Evolutionary conservation across 2,329 filamentous ascomycete species (phyloP).

Genomic region (Exophiala lecanii-corni): DNA sequence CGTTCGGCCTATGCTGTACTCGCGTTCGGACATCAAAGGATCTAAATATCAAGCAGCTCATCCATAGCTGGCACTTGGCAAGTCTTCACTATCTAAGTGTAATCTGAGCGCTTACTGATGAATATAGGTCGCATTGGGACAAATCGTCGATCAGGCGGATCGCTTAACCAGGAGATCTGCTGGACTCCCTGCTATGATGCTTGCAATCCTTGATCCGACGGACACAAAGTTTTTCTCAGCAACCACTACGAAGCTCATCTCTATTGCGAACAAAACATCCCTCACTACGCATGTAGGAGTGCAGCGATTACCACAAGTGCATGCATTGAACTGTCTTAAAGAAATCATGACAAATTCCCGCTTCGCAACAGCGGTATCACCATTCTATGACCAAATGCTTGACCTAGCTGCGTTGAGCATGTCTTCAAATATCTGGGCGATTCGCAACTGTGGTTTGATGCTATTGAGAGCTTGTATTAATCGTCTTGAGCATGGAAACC

Average conservation of each 20-base stretch:
- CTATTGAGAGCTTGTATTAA: slow-evolving; percentile 68
- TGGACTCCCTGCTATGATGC: slow-evolving; percentile 81
- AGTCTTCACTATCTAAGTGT: too few species aligned
- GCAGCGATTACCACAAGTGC: slow-evolving; percentile 75
- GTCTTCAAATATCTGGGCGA: slow-evolving; percentile 81
- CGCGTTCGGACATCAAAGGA: slow-evolving; percentile 49
- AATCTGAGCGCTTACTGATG: too few species aligned
- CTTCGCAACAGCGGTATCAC: slow-evolving; percentile 67
- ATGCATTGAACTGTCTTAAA: slow-evolving; percentile 89
- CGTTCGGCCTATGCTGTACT: slow-evolving; percentile 76
- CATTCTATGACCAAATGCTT: slow-evolving; percentile 67
- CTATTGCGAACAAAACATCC: slow-evolving; percentile 10
- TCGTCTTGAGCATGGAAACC: slow-evolving; percentile 31
- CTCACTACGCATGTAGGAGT: slow-evolving; percentile 35
- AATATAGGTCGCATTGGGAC: slow-evolving; percentile 58
- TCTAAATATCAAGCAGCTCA: neutral
- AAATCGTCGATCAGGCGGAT: slow-evolving; percentile 69
- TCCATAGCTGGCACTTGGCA: neutral
- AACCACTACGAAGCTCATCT: slow-evolving; percentile 49
- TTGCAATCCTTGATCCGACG: slow-evolving; percentile 70
- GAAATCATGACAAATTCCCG: slow-evolving; percentile 83
- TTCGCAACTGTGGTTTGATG: slow-evolving; percentile 88
- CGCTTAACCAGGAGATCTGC: slow-evolving; percentile 84
- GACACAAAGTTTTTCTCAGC: slow-evolving; percentile 55
- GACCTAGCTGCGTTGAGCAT: slow-evolving; percentile 76